Evolutionary conservation across 139 green algal species (phyloP).

Genomic region (Coccomyxa sp.): DNA sequence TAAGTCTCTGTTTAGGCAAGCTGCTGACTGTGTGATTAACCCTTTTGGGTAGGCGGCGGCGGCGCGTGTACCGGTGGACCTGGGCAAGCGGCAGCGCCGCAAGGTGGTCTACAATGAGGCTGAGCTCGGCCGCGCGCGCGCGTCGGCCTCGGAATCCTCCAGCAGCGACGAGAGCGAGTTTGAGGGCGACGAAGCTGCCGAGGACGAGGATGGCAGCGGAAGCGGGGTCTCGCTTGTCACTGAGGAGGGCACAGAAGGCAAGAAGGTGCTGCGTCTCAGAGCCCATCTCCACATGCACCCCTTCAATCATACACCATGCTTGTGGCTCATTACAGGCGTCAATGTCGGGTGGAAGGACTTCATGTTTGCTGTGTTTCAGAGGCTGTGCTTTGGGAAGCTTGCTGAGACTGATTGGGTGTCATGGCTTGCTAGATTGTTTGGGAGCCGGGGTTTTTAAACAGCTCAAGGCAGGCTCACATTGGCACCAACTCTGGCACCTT

Average conservation of each 20-base stretch:
- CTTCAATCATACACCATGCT: too few species aligned
- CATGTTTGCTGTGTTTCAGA: too few species aligned
- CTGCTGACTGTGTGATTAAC: not conserved
- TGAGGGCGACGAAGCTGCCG: not conserved
- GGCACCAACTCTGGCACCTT: too few species aligned
- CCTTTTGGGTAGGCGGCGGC: not conserved
- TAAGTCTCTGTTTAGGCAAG: not conserved
- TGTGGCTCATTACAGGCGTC: too few species aligned
- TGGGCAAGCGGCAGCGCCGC: slow-evolving; percentile 2
- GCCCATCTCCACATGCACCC: not conserved
- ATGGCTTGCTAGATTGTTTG: too few species aligned
- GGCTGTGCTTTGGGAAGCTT: too few species aligned
- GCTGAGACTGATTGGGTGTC: too few species aligned
- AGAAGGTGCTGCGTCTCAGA: not conserved
- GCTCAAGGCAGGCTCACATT: too few species aligned
- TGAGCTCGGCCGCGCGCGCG: not conserved
- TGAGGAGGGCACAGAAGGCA: not conserved
- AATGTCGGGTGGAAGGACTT: too few species aligned
- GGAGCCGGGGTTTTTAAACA: too few species aligned
- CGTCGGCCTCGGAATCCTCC: not conserved
- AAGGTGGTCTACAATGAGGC: not conserved
- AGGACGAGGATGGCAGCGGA: not conserved
- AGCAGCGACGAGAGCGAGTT: not conserved
- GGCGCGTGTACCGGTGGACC: not conserved
- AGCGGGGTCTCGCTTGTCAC: not conserved